Evolutionary conservation across 2,329 filamentous ascomycete genomes (phyloP).

Genomic region (Diplodia intermedia): DNA sequence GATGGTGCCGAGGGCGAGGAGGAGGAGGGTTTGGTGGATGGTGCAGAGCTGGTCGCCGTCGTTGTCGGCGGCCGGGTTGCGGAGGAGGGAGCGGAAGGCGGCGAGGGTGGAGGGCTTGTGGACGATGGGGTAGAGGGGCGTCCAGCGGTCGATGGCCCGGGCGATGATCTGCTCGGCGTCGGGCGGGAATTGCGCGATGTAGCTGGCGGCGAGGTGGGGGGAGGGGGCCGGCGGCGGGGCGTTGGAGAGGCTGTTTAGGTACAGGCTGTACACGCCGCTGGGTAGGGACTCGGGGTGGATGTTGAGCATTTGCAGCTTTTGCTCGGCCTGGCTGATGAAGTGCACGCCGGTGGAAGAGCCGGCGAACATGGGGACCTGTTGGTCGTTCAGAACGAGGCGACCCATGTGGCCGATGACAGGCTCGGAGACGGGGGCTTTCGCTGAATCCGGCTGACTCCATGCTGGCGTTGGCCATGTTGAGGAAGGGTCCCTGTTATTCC

Average conservation of each 20-base stretch:
- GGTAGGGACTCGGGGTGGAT: background rate
- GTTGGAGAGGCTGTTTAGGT: background rate
- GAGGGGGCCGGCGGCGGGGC: background rate
- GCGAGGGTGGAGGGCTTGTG: background rate
- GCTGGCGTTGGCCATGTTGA: background rate
- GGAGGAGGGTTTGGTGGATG: background rate
- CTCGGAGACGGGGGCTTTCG: background rate
- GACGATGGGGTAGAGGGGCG: constrained; percentile 3
- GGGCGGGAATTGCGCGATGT: background rate
- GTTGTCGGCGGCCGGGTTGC: background rate
- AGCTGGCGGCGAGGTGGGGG: background rate
- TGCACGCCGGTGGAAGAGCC: constrained; percentile 11
- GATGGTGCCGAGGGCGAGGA: constrained; percentile 4
- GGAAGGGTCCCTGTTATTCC: background rate
- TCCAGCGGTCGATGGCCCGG: background rate
- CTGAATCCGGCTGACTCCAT: background rate
- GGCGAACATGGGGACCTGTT: constrained; percentile 11
- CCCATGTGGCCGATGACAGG: constrained; percentile 17
- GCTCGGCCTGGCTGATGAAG: constrained; percentile 14
- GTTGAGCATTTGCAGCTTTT: constrained; percentile 2
- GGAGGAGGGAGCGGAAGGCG: background rate
- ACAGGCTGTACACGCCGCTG: constrained; percentile 1
- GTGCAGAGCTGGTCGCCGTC: background rate
- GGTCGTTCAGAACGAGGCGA: constrained; percentile 1
- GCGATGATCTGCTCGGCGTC: background rate